phyloP scores from a whole-genome alignment of 2,329 filamentous ascomycete species.

The Epichloe gansuensis region DNA sequence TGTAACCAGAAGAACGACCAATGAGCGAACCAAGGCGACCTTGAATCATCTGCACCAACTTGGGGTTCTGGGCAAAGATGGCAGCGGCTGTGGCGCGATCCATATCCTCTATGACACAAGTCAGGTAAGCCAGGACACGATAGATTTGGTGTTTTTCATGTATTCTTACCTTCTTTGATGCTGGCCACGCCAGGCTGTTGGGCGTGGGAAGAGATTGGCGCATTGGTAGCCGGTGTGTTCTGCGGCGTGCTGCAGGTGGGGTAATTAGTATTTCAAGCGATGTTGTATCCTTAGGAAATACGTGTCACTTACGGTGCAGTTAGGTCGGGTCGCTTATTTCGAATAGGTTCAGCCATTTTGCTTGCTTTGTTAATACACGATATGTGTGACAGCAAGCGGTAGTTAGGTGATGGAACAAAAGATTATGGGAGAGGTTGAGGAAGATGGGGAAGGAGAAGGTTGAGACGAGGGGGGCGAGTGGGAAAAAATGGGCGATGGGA shows the following conservation, averaged over 20 bases:
- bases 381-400: constrained; percentile 9
- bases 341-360: constrained; percentile 51
- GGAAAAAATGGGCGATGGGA: constrained; percentile 20
- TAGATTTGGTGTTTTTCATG: neutral
- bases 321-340: constrained; percentile 48
- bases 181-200: constrained; percentile 88
- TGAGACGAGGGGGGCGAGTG: constrained; percentile 18
- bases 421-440: constrained; percentile 14
- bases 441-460: constrained; percentile 19
- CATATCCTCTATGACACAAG: constrained; percentile 59
- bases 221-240: constrained; percentile 92
- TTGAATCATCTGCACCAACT: constrained; percentile 94
- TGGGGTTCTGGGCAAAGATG: constrained; percentile 91
- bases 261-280: constrained; percentile 23
- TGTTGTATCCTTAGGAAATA: constrained; percentile 8
- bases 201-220: constrained; percentile 93
- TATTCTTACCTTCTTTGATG: constrained; percentile 84
- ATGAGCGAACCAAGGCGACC: constrained; percentile 88
- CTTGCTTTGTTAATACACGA: constrained; percentile 13
- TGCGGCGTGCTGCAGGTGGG: constrained; percentile 71
- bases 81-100: constrained; percentile 79
- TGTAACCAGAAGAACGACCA: constrained; percentile 91
- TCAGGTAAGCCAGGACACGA: neutral
- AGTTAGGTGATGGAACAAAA: constrained; percentile 17
- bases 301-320: constrained; percentile 43